Base-by-base conservation (phyloP, 1,284 basidiomycete species). In the Microstroma glucosiphilum region DNA sequence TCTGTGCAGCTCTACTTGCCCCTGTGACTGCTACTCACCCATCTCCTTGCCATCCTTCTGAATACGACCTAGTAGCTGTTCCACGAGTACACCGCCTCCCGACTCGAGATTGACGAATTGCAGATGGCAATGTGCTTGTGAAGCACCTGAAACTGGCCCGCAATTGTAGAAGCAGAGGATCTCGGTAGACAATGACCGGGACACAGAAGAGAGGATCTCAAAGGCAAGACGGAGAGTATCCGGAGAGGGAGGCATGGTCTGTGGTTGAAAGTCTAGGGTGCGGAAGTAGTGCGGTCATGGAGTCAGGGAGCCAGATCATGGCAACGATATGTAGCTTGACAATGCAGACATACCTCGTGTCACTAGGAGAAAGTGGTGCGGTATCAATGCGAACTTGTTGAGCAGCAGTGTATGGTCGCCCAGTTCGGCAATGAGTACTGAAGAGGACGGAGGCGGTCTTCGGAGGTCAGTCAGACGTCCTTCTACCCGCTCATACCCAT, bases 301-400 rank as follows among this genome's bases (percentile, higher is more conserved):
- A n/a, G n/a, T 37, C 30, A 37, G 30, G 30, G n/a, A 4, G 30
- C 9, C 3, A 37, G 30, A 3, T 37, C 30, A 37, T 37, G 30
- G 30, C 4, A 37, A 9, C 30, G 30, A 3, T 37, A 4, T 3
- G 3, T 4, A 37, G 30, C 4, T 9, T 37, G 30, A 37, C 30
- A 4, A 4, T 37, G 9, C 9, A 37, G 4, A n/a, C 40, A 15
- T 41, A 67, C 65, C 62, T 26, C 49, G 53, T 7, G 77, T 78
- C 8, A 79, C 73, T 57, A 79, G 59, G 9, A 79, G 60, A 49
- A 72, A 75, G 61, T 79, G 77, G n/a, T 66, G 59, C 1, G 76
- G 75, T 11, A 78, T 67, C 0, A 79, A 72, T 57, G 71, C 74
- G 57, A 69, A 79, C 60, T 79, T 79, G 68, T 79, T 79, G 15